Percentiles rank a stretch among this genome's conserved stretches.
Evolutionary conservation across 495 filamentous ascomycete genomes (phyloP).

Genomic region (Penicillium roqueforti): DNA sequence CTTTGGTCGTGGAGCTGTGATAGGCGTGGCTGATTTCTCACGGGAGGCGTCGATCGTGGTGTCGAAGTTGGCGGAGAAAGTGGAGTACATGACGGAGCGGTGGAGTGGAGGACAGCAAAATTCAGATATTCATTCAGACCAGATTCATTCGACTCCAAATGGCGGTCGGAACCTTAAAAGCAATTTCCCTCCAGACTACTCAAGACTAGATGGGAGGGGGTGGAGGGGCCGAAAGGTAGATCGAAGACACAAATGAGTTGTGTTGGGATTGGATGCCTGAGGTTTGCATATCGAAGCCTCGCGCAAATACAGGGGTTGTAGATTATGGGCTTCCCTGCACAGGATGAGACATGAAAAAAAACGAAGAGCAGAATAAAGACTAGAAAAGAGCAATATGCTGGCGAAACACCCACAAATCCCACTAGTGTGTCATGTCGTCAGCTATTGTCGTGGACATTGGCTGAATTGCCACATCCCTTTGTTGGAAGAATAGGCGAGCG

Average conservation of each 20-base stretch:
- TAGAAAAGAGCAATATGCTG: background rate
- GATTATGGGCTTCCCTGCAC: background rate
- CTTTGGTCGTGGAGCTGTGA: slow-evolving; percentile 12
- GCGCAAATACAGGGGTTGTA: background rate
- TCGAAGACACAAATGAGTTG: no score
- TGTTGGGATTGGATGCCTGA: background rate
- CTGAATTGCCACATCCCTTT: background rate
- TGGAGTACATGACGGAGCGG: background rate
- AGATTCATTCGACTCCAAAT: background rate
- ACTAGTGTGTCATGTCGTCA: background rate
- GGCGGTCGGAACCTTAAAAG: background rate
- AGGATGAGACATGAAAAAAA: background rate
- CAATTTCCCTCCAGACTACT: background rate
- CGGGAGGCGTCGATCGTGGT: background rate
- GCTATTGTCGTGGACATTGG: no score
- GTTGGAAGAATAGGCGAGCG: background rate
- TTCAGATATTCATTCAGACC: background rate
- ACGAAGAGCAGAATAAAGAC: background rate
- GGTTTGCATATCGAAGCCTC: background rate
- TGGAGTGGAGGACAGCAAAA: background rate
- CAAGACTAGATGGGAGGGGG: no score
- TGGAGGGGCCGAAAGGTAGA: no score
- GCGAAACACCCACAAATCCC: background rate
- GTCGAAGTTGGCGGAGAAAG: slow-evolving; percentile 2
- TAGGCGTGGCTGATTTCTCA: background rate